Evolutionary conservation across 2,329 filamentous ascomycete genomes (phyloP), one percentile per base, ranked within the genome.

Genomic region (Ceratocystis diversiconidia): DNA sequence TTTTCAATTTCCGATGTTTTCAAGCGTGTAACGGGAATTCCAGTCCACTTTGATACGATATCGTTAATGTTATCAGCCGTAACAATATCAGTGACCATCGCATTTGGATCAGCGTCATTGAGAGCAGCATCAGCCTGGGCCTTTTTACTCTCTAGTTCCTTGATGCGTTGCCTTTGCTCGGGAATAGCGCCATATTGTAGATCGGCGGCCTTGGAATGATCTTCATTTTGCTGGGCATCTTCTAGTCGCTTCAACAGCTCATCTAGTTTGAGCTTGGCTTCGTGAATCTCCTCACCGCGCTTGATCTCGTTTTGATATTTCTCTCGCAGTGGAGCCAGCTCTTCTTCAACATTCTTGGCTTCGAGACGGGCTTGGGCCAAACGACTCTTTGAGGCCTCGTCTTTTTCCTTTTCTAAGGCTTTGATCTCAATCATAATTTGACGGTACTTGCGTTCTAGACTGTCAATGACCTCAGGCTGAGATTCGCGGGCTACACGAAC

Each of bases 61-160:
- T 97, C 92, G 74, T 99, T 97, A 81, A 99, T 99, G 75, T 99
- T 92, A 69, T 99, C 94, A 10, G 92, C 91, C 5, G 94, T 94
- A 70, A 99, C 94, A 60, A 94, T 84, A 73, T 99, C 94, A 2
- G 92, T 95, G 65, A 97, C 83, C 74, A 97, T 86, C 64, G 85
- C 84, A 65, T 83, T 83, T 44, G 88, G 89, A 36, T 77, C 78
- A 8, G 73, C 74, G 5, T 78, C 77, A 71, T 79, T 85, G n/a
- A 86, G 77, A 15, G 82, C 83, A 8, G 85, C 87, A 73, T 97
- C 94, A 2, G 89, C 88, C 61, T 82, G 83, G 17, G 84, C 83
- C 75, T 95, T 92, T 69, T 92, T 87, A 62, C 79, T 80, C 77
- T 99, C 94, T 8, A 97, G 83, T 68, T 84, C 78, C 72, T 87